Percentiles rank a stretch among this genome's conserved stretches.
Conservation (phyloP, 495 filamentous ascomycete genomes). For the Amniculicola lignicola region DNA sequence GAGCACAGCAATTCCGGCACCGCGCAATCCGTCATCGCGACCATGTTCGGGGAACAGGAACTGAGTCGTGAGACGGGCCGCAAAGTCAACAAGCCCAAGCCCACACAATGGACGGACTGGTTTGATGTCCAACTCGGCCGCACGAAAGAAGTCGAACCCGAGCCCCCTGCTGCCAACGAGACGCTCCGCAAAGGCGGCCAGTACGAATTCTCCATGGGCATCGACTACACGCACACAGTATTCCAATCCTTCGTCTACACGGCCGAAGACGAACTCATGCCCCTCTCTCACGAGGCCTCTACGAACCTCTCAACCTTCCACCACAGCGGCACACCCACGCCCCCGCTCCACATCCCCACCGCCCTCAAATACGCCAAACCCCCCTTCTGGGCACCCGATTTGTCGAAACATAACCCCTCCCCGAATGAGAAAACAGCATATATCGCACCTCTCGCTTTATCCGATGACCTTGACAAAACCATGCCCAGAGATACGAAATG, state of each 20-base stretch:
- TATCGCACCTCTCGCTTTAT: constrained; percentile 12
- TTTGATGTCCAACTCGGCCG: constrained; percentile 22
- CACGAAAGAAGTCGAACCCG: neutral
- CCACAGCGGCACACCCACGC: constrained; percentile 18
- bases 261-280: constrained; percentile 24
- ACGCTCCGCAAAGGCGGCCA: neutral
- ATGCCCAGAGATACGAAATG: constrained; percentile 25
- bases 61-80: constrained; percentile 19
- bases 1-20: constrained; percentile 19
- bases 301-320: constrained; percentile 18
- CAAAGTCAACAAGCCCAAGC: constrained; percentile 36
- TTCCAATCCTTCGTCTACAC: constrained; percentile 40
- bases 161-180: neutral
- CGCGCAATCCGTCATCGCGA: constrained; percentile 36
- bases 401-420: constrained; percentile 8
- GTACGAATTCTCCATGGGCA: constrained; percentile 34
- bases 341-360: constrained; percentile 15
- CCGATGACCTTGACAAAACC: constrained; percentile 23
- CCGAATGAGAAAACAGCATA: constrained; percentile 21
- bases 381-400: constrained; percentile 27
- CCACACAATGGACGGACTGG: constrained; percentile 46
- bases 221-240: constrained; percentile 34
- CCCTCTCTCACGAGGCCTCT: constrained; percentile 23
- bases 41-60: constrained; percentile 39
- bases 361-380: constrained; percentile 16